These are phyloP conservation scores for Podospora tetraspora DNA, from an alignment of 495 filamentous ascomycete genomes.

Conservation along the genomic window DNA sequence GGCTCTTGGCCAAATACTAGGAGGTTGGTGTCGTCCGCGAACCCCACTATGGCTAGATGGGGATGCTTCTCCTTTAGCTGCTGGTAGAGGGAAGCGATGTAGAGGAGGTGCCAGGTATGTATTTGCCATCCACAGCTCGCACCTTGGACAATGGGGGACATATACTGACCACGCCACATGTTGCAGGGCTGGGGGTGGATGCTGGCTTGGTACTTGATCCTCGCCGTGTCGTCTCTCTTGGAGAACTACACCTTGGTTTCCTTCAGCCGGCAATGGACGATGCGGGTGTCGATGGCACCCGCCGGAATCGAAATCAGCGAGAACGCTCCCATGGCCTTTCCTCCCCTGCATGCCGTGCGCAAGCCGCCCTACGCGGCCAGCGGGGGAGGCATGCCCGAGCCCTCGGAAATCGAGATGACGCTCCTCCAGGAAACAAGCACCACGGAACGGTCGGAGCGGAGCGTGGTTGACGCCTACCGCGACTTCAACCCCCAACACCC, in stretches of 20 bases:
- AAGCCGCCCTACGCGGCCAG: too few relatives aligned
- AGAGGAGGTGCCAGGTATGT: too few relatives aligned
- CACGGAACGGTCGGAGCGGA: not conserved
- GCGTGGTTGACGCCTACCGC: not conserved
- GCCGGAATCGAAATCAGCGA: not conserved
- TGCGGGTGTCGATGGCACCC: not conserved
- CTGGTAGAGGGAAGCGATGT: too few relatives aligned
- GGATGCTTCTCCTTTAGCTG: too few relatives aligned
- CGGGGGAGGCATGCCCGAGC: too few relatives aligned
- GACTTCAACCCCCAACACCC: not conserved
- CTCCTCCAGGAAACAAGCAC: not conserved
- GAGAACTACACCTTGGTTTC: not conserved
- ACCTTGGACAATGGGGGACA: too few relatives aligned
- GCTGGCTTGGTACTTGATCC: not conserved
- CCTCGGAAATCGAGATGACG: not conserved
- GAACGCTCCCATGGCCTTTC: not conserved
- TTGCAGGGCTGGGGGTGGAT: not conserved
- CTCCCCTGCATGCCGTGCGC: too few relatives aligned
- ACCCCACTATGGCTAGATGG: too few relatives aligned
- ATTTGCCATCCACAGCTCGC: too few relatives aligned
- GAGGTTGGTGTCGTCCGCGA: too few relatives aligned
- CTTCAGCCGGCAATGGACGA: not conserved
- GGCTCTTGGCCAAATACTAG: too few relatives aligned
- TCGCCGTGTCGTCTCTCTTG: not conserved
- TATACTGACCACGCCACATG: too few relatives aligned